phyloP scores from a whole-genome alignment of 306 rosid species.

The Leucaena leucocephala region DNA sequence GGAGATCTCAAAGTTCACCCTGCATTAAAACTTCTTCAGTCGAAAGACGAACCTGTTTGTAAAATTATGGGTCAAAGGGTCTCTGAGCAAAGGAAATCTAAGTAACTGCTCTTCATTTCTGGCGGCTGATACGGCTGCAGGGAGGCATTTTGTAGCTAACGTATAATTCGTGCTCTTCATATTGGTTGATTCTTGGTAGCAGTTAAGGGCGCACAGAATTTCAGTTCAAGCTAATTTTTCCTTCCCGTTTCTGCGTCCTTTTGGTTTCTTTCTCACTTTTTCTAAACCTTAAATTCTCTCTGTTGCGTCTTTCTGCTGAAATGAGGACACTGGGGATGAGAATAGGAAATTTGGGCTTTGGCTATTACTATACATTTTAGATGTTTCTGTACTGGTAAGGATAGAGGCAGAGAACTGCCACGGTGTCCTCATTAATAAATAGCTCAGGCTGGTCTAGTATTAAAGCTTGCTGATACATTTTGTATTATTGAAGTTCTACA shows the following conservation, averaged over 20 bases:
- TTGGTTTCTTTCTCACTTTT: conserved; percentile 5
- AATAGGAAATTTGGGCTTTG: conserved; percentile 29
- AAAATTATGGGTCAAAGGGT: conserved; percentile 84
- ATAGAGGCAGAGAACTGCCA: conserved; percentile 19
- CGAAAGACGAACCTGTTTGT: conserved; percentile 83
- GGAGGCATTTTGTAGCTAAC: conserved; percentile 43
- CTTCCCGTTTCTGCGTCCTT: conserved; percentile 22
- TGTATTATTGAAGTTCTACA: neutral
- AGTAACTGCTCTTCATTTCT: conserved; percentile 43
- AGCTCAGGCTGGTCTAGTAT: conserved; percentile 2
- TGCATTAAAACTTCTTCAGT: conserved; percentile 67
- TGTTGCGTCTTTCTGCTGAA: conserved; percentile 22
- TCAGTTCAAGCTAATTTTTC: conserved; percentile 16
- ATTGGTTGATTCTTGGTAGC: conserved; percentile 45
- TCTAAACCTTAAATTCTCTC: conserved; percentile 20
- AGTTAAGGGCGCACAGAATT: conserved; percentile 37
- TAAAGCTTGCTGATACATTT: neutral
- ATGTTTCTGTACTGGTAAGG: conserved; percentile 22
- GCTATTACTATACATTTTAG: conserved; percentile 14
- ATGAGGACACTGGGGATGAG: conserved; percentile 18
- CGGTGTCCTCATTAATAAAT: conserved; percentile 21
- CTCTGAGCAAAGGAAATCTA: conserved; percentile 82
- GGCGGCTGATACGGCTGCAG: conserved; percentile 32
- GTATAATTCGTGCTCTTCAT: conserved; percentile 35
- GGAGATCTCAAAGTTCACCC: conserved; percentile 91